phyloP scores from a whole-genome alignment of 306 rosid genomes.

The Trichosanthes cucumerina region DNA sequence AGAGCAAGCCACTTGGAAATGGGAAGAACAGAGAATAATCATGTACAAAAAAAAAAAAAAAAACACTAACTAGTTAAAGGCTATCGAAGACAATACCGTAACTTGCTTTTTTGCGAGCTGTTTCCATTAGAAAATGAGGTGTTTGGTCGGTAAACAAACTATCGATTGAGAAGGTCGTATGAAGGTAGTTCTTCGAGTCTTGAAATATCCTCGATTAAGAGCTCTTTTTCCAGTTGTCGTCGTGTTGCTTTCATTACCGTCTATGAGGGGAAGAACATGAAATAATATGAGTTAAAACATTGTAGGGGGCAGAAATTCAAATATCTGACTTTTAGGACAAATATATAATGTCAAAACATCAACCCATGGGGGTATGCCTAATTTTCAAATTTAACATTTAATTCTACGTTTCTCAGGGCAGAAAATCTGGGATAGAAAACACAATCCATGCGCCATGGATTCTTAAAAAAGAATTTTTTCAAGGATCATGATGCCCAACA shows the following conservation, averaged over 20 bases:
- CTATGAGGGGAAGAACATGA: conserved; percentile 24
- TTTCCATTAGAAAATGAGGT: conserved; percentile 3
- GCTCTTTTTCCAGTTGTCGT: conserved; percentile 90
- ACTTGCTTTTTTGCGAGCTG: background rate
- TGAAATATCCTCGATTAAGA: conserved; percentile 55
- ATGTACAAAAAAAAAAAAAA: conserved; percentile 11
- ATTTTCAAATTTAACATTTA: background rate
- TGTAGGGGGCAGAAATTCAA: background rate
- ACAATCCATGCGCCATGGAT: background rate
- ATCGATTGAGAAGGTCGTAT: conserved; percentile 62
- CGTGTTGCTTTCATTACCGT: conserved; percentile 93
- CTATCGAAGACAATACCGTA: background rate
- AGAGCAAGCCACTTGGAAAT: conserved; percentile 1
- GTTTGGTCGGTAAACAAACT: conserved; percentile 16
- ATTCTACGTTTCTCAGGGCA: background rate
- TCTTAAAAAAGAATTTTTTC: background rate
- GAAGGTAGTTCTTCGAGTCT: conserved; percentile 86
- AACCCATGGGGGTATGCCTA: no score
- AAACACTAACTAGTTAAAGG: conserved; percentile 9
- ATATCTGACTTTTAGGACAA: background rate
- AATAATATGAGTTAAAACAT: background rate
- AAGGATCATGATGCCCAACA: background rate
- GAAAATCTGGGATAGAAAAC: background rate
- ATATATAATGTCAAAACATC: background rate
- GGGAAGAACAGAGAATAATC: background rate